Conservation (phyloP, 1,284 basidiomycete genomes). For the Cryptococcus sp. region DNA sequence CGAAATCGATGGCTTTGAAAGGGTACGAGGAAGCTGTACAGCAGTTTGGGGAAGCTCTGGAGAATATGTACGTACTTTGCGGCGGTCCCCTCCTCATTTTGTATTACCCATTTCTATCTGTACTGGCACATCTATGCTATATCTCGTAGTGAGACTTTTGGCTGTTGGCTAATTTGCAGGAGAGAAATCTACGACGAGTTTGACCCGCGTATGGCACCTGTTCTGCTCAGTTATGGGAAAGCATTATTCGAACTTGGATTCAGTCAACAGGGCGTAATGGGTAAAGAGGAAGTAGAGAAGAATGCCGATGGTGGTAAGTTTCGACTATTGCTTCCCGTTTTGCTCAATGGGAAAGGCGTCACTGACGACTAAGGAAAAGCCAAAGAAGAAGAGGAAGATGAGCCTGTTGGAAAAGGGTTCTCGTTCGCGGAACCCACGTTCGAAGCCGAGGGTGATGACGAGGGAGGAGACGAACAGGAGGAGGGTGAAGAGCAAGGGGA, state of each 20-base stretch:
- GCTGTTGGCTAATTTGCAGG: constrained; percentile 47
- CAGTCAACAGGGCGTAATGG: constrained; percentile 70
- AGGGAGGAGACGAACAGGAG: constrained; percentile 24
- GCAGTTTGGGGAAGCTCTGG: constrained; percentile 76
- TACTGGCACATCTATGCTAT: not conserved
- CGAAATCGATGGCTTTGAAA: constrained; percentile 70
- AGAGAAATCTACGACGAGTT: constrained; percentile 67
- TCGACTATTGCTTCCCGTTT: not conserved
- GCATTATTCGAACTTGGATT: constrained; percentile 84
- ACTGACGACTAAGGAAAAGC: not conserved
- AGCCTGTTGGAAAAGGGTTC: constrained; percentile 21
- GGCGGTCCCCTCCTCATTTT: not conserved
- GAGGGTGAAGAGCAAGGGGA: constrained; percentile 6
- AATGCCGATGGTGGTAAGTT: constrained; percentile 17
- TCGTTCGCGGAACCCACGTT: constrained; percentile 17
- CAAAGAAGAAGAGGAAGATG: constrained; percentile 8
- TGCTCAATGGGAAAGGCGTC: not conserved
- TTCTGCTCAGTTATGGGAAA: constrained; percentile 80
- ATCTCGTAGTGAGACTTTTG: not conserved
- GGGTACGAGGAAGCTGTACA: constrained; percentile 82
- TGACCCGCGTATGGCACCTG: constrained; percentile 69
- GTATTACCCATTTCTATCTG: not conserved
- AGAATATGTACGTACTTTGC: constrained; percentile 61
- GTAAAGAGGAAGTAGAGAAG: constrained; percentile 62
- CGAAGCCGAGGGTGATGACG: constrained; percentile 12